A percentile compares a stretch with the other conserved stretches of the same genome.
phyloP scores from a whole-genome alignment of 2,329 filamentous ascomycete species.

The Fusarium nurragi region DNA sequence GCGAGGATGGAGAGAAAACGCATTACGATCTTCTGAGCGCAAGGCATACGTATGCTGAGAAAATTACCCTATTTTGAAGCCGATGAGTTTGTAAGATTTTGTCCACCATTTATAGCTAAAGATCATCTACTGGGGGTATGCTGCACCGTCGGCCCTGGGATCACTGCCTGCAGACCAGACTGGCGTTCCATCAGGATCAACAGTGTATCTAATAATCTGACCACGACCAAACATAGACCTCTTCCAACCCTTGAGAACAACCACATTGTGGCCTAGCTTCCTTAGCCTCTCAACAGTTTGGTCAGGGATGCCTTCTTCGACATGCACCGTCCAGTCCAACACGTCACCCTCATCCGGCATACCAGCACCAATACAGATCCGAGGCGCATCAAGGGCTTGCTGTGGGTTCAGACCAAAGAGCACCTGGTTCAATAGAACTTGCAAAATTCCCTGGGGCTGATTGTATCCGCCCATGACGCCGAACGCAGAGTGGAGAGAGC shows the following conservation, averaged over 20 bases:
- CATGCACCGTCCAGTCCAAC: conserved; percentile 72
- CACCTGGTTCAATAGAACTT: conserved; percentile 89
- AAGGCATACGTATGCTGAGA: fast-evolving
- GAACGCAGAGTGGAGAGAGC: conserved; percentile 82
- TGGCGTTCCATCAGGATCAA: conserved; percentile 74
- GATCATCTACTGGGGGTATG: conserved; percentile 58
- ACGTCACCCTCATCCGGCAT: conserved; percentile 69
- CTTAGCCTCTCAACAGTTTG: conserved; percentile 73
- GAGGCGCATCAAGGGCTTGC: conserved; percentile 86
- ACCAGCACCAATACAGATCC: conserved; percentile 85
- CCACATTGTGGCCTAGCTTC: conserved; percentile 76
- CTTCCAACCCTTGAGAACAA: conserved; percentile 71
- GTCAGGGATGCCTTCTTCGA: conserved; percentile 83
- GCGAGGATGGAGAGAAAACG: background rate
- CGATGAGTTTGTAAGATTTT: background rate
- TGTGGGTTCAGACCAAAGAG: conserved; percentile 85
- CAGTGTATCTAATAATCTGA: conserved; percentile 82
- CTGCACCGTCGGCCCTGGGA: conserved; percentile 81
- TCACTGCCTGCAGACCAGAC: conserved; percentile 94
- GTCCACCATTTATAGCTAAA: background rate
- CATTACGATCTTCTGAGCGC: background rate
- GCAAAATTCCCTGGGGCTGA: conserved; percentile 96
- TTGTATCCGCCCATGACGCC: conserved; percentile 99
- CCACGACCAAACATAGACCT: conserved; percentile 83
- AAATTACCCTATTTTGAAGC: background rate